These are phyloP conservation scores for Auricularia sp. DNA, from an alignment of 768 basidiomycete genomes.

Conservation along the genomic window DNA sequence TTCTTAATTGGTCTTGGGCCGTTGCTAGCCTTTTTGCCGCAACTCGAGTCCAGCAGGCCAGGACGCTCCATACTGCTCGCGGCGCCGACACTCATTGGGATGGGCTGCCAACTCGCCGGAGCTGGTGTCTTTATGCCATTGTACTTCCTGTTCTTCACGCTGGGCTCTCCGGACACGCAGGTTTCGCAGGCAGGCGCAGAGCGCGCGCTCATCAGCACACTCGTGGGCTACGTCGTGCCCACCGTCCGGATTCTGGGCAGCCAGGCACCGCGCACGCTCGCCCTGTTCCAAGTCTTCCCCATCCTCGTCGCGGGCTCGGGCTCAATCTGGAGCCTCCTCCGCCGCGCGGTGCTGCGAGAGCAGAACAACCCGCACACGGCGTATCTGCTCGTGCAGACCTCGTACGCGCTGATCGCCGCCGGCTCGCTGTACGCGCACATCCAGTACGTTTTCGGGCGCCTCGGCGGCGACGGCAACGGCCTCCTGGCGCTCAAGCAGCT, in stretches of 20 bases:
- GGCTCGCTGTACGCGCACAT: neutral
- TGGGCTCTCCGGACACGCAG: neutral
- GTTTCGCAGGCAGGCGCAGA: neutral
- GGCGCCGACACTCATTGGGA: neutral
- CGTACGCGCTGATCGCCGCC: neutral
- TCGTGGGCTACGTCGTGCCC: neutral
- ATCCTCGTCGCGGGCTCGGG: neutral
- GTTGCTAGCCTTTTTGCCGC: neutral
- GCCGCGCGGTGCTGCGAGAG: neutral
- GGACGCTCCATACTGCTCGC: neutral
- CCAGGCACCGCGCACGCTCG: neutral
- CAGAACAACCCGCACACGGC: neutral
- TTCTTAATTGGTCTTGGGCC: neutral
- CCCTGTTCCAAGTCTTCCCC: neutral
- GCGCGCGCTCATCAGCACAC: neutral
- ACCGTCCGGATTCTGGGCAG: neutral
- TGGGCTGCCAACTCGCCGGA: neutral
- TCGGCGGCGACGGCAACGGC: neutral
- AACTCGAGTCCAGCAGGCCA: neutral
- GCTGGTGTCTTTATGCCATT: neutral
- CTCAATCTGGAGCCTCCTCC: neutral
- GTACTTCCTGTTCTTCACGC: neutral
- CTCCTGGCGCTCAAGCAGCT: neutral
- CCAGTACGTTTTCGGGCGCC: neutral
- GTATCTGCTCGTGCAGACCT: neutral